phyloP scores from a whole-genome alignment of 2,329 filamentous ascomycete species.

The Amauroascus verrucosus region DNA sequence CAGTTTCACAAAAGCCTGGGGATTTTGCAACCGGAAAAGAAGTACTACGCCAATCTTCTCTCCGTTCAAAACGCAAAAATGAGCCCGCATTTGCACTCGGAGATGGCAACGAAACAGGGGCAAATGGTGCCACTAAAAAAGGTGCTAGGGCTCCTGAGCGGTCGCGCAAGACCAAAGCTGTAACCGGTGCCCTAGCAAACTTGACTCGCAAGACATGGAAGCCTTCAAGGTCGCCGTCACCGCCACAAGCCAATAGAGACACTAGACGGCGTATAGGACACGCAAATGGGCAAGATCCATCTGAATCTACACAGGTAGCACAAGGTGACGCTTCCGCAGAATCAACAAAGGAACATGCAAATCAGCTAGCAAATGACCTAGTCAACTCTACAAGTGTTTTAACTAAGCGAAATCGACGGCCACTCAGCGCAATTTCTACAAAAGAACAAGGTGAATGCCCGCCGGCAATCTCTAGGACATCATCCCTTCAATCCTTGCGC shows the following conservation, averaged over 20 bases:
- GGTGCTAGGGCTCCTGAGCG: conserved; percentile 19
- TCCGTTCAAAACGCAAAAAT: conserved; percentile 25
- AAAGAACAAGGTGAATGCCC: conserved; percentile 27
- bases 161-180: conserved; percentile 21
- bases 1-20: conserved; percentile 22
- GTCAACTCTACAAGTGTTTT: conserved; percentile 13
- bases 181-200: conserved; percentile 42
- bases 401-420: conserved; percentile 32
- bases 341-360: conserved; percentile 3
- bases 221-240: conserved; percentile 40
- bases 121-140: background rate
- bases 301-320: background rate
- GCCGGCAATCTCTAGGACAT: conserved; percentile 28
- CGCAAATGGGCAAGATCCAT: background rate
- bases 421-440: conserved; percentile 32
- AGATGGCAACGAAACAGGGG: background rate
- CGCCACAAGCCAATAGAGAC: conserved; percentile 19
- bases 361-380: background rate
- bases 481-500: conserved; percentile 33
- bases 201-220: conserved; percentile 45
- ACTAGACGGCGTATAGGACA: background rate
- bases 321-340: conserved; percentile 13
- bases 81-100: conserved; percentile 6
- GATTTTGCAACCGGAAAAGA: conserved; percentile 33
- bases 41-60: conserved; percentile 34